These are phyloP conservation scores for Vigna mungo DNA, from an alignment of 306 rosid species.

Conservation along the genomic window DNA sequence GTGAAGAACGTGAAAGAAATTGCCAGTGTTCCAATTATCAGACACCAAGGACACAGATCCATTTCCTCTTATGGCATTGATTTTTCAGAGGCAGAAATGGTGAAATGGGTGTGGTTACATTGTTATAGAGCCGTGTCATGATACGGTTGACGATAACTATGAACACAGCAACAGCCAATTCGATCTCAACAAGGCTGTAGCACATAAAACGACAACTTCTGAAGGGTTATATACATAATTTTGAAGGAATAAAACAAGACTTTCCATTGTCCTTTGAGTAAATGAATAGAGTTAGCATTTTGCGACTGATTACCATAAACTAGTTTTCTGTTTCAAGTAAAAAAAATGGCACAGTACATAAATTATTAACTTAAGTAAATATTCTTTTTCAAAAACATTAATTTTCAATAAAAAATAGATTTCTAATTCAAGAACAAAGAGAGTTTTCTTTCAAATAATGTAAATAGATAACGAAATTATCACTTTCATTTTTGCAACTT, in stretches of 20 bases:
- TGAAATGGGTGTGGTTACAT: slow-evolving; percentile 9
- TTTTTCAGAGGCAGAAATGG: background rate
- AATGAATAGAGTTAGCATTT: background rate
- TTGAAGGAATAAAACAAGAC: background rate
- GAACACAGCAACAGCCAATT: slow-evolving; percentile 14
- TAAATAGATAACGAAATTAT: too few relatives aligned
- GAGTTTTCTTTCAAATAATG: too few relatives aligned
- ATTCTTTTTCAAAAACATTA: too few relatives aligned
- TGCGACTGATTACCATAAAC: background rate
- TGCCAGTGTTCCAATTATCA: slow-evolving; percentile 39
- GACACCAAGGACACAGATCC: slow-evolving; percentile 18
- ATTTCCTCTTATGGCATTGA: slow-evolving; percentile 19
- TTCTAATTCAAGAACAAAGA: too few relatives aligned
- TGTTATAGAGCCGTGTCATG: background rate
- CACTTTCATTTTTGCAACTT: too few relatives aligned
- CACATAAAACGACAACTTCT: slow-evolving; percentile 11
- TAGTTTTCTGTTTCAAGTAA: slow-evolving; percentile 1
- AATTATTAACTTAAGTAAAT: too few relatives aligned
- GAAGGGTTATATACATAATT: background rate
- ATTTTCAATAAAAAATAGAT: too few relatives aligned
- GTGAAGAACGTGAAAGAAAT: slow-evolving; percentile 45
- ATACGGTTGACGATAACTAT: slow-evolving; percentile 44
- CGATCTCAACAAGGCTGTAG: slow-evolving; percentile 44
- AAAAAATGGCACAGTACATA: background rate
- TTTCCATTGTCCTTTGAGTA: slow-evolving; percentile 3